Percentiles rank a stretch among this genome's conserved stretches.
These are phyloP conservation scores for Inga leiocalycina DNA, from an alignment of 306 rosid species.

Conservation along the genomic window DNA sequence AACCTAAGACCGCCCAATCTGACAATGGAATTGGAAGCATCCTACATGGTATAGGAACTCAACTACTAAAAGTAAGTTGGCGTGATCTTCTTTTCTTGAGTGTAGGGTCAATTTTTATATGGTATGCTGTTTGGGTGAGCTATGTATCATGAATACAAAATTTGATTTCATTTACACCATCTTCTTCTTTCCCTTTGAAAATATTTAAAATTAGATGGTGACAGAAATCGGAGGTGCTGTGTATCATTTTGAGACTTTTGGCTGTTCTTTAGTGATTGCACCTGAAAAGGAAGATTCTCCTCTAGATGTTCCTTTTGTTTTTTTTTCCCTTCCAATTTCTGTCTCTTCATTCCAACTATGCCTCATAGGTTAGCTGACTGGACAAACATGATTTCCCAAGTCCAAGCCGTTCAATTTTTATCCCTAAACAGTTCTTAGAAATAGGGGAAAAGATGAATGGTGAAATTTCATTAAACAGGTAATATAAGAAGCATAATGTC, in stretches of 20 bases:
- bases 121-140: constrained; percentile 1
- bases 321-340: background rate
- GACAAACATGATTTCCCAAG: constrained; percentile 5
- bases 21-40: constrained; percentile 42
- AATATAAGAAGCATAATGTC: background rate
- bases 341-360: background rate
- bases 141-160: constrained; percentile 14
- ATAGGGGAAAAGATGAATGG: background rate
- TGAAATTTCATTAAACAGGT: background rate
- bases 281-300: background rate
- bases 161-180: background rate
- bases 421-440: background rate
- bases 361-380: background rate
- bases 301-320: background rate
- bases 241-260: constrained; percentile 6
- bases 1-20: constrained; percentile 56
- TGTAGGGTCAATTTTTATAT: background rate
- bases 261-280: background rate
- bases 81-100: constrained; percentile 16
- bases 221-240: background rate
- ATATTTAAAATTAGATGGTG: constrained; percentile 18
- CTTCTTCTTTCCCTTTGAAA: background rate
- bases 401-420: constrained; percentile 1
- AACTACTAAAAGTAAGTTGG: constrained; percentile 23
- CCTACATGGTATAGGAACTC: constrained; percentile 51